A percentile compares a stretch with the other conserved stretches of the same genome.
Evolutionary conservation across 495 filamentous ascomycete genomes (phyloP).

Genomic region (Gamarada debralockiae): DNA sequence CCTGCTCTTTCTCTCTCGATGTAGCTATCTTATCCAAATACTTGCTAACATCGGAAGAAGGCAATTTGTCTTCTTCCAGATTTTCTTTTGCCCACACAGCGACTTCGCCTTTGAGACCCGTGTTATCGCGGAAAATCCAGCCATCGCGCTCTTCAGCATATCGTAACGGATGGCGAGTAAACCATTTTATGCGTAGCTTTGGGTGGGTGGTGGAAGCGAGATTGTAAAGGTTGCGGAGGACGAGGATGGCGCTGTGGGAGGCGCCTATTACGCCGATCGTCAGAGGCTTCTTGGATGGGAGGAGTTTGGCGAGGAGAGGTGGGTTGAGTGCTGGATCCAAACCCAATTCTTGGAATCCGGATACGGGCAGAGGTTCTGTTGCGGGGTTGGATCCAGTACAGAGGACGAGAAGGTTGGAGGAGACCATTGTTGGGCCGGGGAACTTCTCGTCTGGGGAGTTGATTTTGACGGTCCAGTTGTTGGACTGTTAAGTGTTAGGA

Average conservation of each 20-base stretch:
- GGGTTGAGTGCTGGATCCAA: slow-evolving; percentile 56
- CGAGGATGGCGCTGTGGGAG: slow-evolving; percentile 59
- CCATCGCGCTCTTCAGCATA: slow-evolving; percentile 59
- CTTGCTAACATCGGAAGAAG: slow-evolving; percentile 42
- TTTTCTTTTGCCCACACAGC: slow-evolving; percentile 54
- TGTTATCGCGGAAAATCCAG: slow-evolving; percentile 62
- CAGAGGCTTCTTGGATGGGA: slow-evolving; percentile 32
- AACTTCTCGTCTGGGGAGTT: slow-evolving; percentile 13
- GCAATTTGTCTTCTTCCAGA: slow-evolving; percentile 46
- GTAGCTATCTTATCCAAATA: slow-evolving; percentile 47
- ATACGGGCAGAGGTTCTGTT: slow-evolving; percentile 29
- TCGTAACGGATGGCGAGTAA: slow-evolving; percentile 54
- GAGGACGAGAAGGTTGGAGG: slow-evolving; percentile 38
- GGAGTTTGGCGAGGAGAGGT: slow-evolving; percentile 37
- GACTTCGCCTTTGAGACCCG: slow-evolving; percentile 56
- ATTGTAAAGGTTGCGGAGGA: slow-evolving; percentile 54
- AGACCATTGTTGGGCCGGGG: slow-evolving; percentile 30
- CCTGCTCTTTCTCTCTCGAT: slow-evolving; percentile 40
- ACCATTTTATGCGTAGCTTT: slow-evolving; percentile 53
- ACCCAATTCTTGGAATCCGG: slow-evolving; percentile 36
- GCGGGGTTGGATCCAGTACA: slow-evolving; percentile 56
- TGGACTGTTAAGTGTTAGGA: slow-evolving; percentile 24
- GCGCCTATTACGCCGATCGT: slow-evolving; percentile 55
- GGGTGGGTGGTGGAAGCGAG: slow-evolving; percentile 47
- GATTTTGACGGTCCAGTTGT: slow-evolving; percentile 43